phyloP scores from a whole-genome alignment of 75 land plant genomes.

The Pinus albicaulis region DNA sequence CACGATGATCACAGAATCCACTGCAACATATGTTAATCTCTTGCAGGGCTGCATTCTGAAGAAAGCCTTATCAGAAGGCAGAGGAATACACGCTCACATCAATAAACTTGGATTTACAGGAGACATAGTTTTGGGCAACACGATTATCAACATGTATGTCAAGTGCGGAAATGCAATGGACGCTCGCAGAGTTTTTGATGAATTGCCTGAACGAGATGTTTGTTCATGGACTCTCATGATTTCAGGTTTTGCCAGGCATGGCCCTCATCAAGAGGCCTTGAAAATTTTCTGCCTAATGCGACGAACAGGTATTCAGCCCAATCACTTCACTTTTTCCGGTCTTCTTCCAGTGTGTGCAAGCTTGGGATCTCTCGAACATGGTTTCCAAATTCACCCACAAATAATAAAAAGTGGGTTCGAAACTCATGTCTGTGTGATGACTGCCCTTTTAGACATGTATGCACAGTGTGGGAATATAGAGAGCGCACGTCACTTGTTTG shows the following conservation, averaged over 20 bases:
- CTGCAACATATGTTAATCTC: not conserved
- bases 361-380: constrained; percentile 31
- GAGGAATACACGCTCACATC: not conserved
- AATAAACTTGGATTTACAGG: not conserved
- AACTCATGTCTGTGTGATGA: constrained; percentile 33
- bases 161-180: constrained; percentile 34
- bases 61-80: not conserved
- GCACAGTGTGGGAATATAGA: constrained; percentile 42
- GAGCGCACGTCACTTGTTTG: constrained; percentile 22
- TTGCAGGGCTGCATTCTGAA: not conserved
- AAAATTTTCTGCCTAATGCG: constrained; percentile 39
- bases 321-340: constrained; percentile 28
- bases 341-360: constrained; percentile 49
- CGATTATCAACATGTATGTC: constrained; percentile 5
- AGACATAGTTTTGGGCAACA: not conserved
- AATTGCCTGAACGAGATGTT: constrained; percentile 58
- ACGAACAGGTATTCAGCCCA: constrained; percentile 30
- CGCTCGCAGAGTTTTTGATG: constrained; percentile 43
- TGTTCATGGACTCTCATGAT: constrained; percentile 59
- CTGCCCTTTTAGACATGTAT: constrained; percentile 64
- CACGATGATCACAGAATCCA: too few relatives aligned
- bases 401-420: constrained; percentile 22
- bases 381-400: constrained; percentile 36
- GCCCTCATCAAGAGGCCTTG: constrained; percentile 36
- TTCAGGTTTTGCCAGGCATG: constrained; percentile 24